Percentiles rank a stretch among this genome's conserved stretches.
Evolutionary conservation across 306 rosid species (phyloP).

Genomic region (Castanospermum australe): DNA sequence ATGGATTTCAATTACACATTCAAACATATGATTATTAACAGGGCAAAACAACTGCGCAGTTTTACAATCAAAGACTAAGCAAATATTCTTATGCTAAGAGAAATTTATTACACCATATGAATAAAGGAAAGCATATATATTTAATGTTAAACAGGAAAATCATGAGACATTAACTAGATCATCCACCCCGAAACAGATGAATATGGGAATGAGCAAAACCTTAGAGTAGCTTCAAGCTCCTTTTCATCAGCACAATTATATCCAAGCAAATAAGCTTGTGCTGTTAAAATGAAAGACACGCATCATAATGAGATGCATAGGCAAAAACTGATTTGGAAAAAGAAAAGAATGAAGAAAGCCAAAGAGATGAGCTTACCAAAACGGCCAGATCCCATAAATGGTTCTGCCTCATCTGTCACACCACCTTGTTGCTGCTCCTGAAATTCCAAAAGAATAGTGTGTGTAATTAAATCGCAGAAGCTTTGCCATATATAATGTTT

Average conservation of each 20-base stretch:
- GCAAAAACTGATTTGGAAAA: background rate
- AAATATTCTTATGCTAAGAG: background rate
- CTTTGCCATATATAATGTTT: constrained; percentile 14
- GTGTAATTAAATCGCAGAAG: background rate
- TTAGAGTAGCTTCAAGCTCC: constrained; percentile 85
- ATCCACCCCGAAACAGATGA: constrained; percentile 22
- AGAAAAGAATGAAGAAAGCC: background rate
- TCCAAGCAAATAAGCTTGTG: constrained; percentile 82
- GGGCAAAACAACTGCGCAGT: background rate
- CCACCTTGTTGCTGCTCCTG: constrained; percentile 84
- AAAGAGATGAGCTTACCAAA: constrained; percentile 56
- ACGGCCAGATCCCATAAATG: constrained; percentile 96
- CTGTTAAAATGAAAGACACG: constrained; percentile 41
- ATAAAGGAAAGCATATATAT: background rate
- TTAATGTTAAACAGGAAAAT: background rate
- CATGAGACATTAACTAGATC: constrained; percentile 27
- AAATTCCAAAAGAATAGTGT: constrained; percentile 18
- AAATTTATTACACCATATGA: too few species aligned
- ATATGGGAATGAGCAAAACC: constrained; percentile 67
- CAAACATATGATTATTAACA: background rate
- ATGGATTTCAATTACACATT: constrained; percentile 7
- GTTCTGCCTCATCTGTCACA: constrained; percentile 77
- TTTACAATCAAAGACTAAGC: constrained; percentile 8
- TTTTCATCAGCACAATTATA: constrained; percentile 91
- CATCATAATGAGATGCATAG: constrained; percentile 22